Conservation (phyloP, 805 yeast species). For the Tetrapisispora fleetii region DNA sequence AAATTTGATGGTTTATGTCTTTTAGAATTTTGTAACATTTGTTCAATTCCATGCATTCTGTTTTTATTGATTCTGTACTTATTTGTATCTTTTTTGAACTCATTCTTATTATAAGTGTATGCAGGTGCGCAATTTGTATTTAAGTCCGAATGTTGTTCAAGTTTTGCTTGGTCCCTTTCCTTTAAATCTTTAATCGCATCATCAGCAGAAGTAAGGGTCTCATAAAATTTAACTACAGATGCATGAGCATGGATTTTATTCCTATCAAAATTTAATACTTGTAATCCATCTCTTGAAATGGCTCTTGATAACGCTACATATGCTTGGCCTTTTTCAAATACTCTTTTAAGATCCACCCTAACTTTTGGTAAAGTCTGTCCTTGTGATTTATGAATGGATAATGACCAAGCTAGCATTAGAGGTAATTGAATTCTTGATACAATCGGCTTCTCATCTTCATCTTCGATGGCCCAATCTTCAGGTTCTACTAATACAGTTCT, state of each 20-base stretch:
- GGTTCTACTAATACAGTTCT: constrained; percentile 73
- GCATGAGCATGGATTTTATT: constrained; percentile 58
- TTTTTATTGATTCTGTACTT: not conserved
- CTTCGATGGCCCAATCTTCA: constrained; percentile 74
- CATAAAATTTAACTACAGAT: constrained; percentile 63
- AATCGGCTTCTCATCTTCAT: constrained; percentile 54
- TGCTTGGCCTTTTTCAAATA: constrained; percentile 90
- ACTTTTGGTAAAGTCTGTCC: constrained; percentile 80
- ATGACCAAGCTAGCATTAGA: constrained; percentile 88
- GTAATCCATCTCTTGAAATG: constrained; percentile 69
- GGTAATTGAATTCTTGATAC: constrained; percentile 79
- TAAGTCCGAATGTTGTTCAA: not conserved
- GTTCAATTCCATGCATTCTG: not conserved
- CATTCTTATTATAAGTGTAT: not conserved
- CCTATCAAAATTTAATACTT: constrained; percentile 62
- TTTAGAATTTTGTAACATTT: not conserved
- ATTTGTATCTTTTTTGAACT: not conserved
- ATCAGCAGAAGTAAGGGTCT: constrained; percentile 31
- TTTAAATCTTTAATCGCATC: constrained; percentile 15
- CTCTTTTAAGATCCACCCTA: constrained; percentile 61
- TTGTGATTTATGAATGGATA: constrained; percentile 92
- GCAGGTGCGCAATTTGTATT: not conserved
- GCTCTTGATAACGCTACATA: constrained; percentile 95
- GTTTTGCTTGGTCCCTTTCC: not conserved
- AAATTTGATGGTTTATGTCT: not conserved